These are phyloP conservation scores for Amborella trichopoda DNA, from an alignment of 164 flowering plant species.

Conservation along the genomic window DNA sequence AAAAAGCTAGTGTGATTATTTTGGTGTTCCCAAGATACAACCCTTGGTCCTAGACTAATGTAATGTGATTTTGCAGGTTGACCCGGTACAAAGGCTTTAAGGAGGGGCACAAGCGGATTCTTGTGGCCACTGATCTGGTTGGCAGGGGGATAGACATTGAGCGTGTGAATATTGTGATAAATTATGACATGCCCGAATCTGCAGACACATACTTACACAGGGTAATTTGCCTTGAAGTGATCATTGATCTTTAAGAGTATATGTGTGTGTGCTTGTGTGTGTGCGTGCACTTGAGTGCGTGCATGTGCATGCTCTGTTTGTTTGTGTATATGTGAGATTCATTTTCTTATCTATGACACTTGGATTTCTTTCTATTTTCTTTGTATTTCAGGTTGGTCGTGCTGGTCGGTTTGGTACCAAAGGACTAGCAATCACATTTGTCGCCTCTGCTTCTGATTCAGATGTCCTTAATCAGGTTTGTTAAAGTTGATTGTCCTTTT, in stretches of 20 bases:
- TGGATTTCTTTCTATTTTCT: not conserved
- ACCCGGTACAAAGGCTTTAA: conserved; percentile 87
- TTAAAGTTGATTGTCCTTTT: no score
- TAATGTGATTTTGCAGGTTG: conserved; percentile 37
- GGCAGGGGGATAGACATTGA: conserved; percentile 98
- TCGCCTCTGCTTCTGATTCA: conserved; percentile 83
- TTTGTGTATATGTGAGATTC: no score
- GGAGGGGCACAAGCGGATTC: conserved; percentile 92
- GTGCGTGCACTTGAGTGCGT: no score
- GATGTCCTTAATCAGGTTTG: conserved; percentile 89
- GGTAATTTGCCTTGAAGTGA: conserved; percentile 30
- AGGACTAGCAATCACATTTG: conserved; percentile 95
- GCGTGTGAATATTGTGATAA: conserved; percentile 92
- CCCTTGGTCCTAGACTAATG: not conserved
- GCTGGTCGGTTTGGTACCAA: conserved; percentile 99
- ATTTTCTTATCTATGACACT: no score
- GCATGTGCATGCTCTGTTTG: no score
- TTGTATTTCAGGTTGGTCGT: conserved; percentile 64
- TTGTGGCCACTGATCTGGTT: conserved; percentile 96
- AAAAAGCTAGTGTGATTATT: no score
- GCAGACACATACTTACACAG: conserved; percentile 95
- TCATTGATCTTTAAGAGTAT: no score
- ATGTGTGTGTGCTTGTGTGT: no score
- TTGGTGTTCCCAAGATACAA: not conserved
- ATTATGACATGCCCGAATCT: conserved; percentile 99